Evolutionary conservation across 495 filamentous ascomycete genomes (phyloP), one percentile per base, ranked within the genome.

Genomic region (Xylaria intraflava): DNA sequence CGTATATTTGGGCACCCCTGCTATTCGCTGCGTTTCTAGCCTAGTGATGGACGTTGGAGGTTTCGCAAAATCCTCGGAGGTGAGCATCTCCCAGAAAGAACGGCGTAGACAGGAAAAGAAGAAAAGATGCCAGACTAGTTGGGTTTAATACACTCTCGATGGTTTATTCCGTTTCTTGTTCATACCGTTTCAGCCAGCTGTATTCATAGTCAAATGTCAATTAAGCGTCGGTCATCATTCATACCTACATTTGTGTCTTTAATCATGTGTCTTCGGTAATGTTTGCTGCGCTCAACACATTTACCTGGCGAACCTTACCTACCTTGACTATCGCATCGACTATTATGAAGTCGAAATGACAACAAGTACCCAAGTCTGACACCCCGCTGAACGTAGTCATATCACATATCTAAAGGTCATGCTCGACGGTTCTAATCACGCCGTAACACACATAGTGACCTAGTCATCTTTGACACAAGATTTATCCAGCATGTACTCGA

Each of bases 21-120:
- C 40, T 66, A 43, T 51, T 57, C 31, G 54, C 58, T n/a, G 49
- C 55, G 42, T 51, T 58, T 49, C 31, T 58, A 12, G 50, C 62
- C 31, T 58, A 36, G 50, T 20, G 12, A 24, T 58, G 54, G 23
- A 8, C 29, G 9, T 29, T 56, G 12, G 31, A 26, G 27, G 26
- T 43, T 29, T 11, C 44, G n/a, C 17, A 20, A 17, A 30, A 11
- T 39, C n/a, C 11, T 42, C 14, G 39, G 24, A 43, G 9, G 0
- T 14, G 26, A 12, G 36, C 7, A 16, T 31, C 16, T 24, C 16
- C 19, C 9, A 36, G 6, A 30, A 49, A 17, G 27, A 39, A 30
- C 31, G 40, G 19, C 35, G 12, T 3, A 27, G 33, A 38, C 38
- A n/a, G 38, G 16, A 20, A 39, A 38, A 39, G 16, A 2, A n/a